Percentiles rank a stretch among this genome's conserved stretches.
Conservation (phyloP, 1,139 yeast genomes). For the Yamadazyma blattariae region DNA sequence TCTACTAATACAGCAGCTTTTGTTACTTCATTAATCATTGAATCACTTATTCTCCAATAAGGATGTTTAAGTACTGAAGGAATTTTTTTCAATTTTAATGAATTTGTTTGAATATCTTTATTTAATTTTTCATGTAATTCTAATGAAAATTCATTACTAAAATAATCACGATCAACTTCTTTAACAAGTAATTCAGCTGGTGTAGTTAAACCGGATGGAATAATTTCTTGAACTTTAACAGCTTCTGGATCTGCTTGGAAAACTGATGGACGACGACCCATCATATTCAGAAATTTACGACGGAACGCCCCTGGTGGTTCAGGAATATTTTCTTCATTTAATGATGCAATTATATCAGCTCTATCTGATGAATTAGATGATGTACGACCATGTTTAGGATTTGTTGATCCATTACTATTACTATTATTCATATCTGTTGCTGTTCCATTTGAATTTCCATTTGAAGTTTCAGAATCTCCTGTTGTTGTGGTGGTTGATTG, state of each 20-base stretch:
- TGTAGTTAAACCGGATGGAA: conserved; percentile 39
- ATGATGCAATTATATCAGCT: conserved; percentile 13
- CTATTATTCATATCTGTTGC: conserved; percentile 13
- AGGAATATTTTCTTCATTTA: conserved; percentile 19
- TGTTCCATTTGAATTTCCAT: conserved; percentile 8
- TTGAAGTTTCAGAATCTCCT: conserved; percentile 3
- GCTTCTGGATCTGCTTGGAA: conserved; percentile 39
- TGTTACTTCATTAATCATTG: conserved; percentile 63
- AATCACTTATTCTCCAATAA: conserved; percentile 87
- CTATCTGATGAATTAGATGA: conserved; percentile 9
- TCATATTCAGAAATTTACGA: conserved; percentile 35
- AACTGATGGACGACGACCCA: conserved; percentile 46
- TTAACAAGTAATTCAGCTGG: conserved; percentile 45
- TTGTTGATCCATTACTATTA: conserved; percentile 17
- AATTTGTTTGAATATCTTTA: conserved; percentile 8
- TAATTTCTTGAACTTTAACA: conserved; percentile 37
- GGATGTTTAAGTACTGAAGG: conserved; percentile 57
- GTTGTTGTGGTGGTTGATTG: conserved; percentile 6
- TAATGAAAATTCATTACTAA: conserved; percentile 16
- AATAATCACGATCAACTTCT: conserved; percentile 26
- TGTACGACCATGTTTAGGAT: too few relatives aligned
- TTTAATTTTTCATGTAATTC: conserved; percentile 11
- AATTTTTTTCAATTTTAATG: conserved; percentile 48
- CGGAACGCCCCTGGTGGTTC: conserved; percentile 28
- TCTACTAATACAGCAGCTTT: conserved; percentile 61